These are phyloP conservation scores for Neonectria neomacrospora DNA, from an alignment of 2,329 filamentous ascomycete species.

Conservation along the genomic window DNA sequence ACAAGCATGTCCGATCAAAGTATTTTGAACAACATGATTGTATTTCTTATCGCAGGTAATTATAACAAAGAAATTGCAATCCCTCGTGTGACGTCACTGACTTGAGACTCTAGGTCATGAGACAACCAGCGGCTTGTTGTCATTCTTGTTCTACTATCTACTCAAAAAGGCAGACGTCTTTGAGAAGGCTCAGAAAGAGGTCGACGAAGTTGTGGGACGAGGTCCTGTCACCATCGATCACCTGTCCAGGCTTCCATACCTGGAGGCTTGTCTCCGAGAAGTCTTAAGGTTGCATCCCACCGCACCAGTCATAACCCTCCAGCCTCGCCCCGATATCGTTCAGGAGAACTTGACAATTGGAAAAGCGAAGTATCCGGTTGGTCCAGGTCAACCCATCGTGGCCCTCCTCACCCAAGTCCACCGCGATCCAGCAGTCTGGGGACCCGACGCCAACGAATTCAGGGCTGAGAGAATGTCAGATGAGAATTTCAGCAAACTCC, in stretches of 20 bases:
- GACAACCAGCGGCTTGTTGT: constrained; percentile 71
- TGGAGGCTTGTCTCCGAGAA: constrained; percentile 72
- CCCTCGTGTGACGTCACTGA: not conserved
- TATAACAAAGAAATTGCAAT: not conserved
- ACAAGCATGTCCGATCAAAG: constrained; percentile 66
- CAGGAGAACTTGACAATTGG: constrained; percentile 55
- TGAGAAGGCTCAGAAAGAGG: constrained; percentile 68
- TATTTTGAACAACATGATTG: constrained; percentile 75
- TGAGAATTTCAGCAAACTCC: constrained; percentile 55
- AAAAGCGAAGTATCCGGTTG: constrained; percentile 64
- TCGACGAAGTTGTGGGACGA: constrained; percentile 68
- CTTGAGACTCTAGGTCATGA: constrained; percentile 60
- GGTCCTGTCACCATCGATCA: constrained; percentile 67
- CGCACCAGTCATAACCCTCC: constrained; percentile 42
- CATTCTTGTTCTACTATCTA: constrained; percentile 70
- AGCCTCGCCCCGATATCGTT: constrained; percentile 37
- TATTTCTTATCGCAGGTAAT: constrained; percentile 70
- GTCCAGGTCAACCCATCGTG: constrained; percentile 56
- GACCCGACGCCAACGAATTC: constrained; percentile 67
- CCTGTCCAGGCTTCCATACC: constrained; percentile 70
- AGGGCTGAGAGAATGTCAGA: constrained; percentile 71
- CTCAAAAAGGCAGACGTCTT: constrained; percentile 67
- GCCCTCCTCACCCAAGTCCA: constrained; percentile 62
- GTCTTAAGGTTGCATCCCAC: constrained; percentile 48
- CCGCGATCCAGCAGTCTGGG: constrained; percentile 66